Base-by-base conservation (phyloP, 2,329 filamentous ascomycete species). In the Aspergillus intermedius region DNA sequence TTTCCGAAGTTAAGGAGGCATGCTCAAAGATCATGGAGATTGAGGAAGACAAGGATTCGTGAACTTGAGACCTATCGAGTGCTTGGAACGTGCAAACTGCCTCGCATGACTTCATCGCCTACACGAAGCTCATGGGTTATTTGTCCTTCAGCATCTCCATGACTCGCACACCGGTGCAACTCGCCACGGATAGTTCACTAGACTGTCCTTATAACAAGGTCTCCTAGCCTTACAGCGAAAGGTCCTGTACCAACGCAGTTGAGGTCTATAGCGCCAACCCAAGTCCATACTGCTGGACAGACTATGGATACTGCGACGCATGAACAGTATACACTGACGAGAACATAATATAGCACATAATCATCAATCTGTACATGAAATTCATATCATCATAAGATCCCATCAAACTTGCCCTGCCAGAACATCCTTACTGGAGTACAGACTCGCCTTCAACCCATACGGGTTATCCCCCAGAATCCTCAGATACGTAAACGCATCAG, bases 401-500 rank as follows among this genome's bases (percentile, higher is more conserved):
- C 30, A 23, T 58, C 53, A 58, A 35, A 53, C 42, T 48, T 64
- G 63, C 30, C 54, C 59, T 37, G 46, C 54, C 46, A 72, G 54
- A 23, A 73, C 42, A 50, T 73, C 70, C 42, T 55, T 62, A 56
- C 68, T 73, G 7, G 64, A 69, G 49, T 64, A 73, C 64, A 72
- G 56, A 51, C 66, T 74, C 40, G 83, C 77, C 58, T 74, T 78
- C 49, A 89, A 67, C 1, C 77, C 77, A 75, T 79, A 88, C 1
- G 74, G 65, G 60, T 88, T 88, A 0, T 74, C 74, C 9, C 70
- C 73, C 13, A 74, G 74, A 48, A 88, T 80, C 3, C 80, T 80
- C 23, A 88, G 69, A 62, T 86, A 78, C 1, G 85, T 87, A 60
- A 78, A 87, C 1, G 79, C 82, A 72, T 88, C 84, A 57, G 79